These are phyloP conservation scores for Blastosporella zonata DNA, from an alignment of 1,284 basidiomycete species.

Conservation along the genomic window DNA sequence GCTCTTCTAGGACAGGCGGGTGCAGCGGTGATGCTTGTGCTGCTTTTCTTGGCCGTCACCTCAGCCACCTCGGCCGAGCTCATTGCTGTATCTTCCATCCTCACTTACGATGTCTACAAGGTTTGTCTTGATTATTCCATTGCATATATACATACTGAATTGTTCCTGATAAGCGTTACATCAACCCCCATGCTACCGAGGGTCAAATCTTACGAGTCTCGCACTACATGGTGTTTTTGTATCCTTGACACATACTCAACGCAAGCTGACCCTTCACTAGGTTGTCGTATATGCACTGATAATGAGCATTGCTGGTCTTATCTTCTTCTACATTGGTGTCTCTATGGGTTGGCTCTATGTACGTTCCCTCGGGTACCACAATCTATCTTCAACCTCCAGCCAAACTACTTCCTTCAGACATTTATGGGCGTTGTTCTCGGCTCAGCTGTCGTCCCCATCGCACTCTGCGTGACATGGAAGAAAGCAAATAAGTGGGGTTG, in stretches of 20 bases:
- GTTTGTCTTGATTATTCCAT: constrained; percentile 29
- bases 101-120: constrained; percentile 83
- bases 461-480: constrained; percentile 76
- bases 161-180: constrained; percentile 43
- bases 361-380: constrained; percentile 23
- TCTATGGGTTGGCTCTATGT: constrained; percentile 83
- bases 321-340: constrained; percentile 88
- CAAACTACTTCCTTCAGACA: constrained; percentile 39
- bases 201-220: constrained; percentile 56
- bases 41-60: constrained; percentile 83
- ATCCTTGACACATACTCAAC: background rate
- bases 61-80: constrained; percentile 87
- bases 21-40: constrained; percentile 65
- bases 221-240: constrained; percentile 41
- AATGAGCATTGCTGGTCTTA: constrained; percentile 80
- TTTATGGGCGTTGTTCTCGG: constrained; percentile 86
- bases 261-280: constrained; percentile 30
- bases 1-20: constrained; percentile 77
- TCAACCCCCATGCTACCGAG: constrained; percentile 59
- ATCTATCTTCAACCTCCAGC: background rate
- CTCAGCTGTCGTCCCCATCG: constrained; percentile 84
- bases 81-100: constrained; percentile 78
- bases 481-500: constrained; percentile 85
- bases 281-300: constrained; percentile 71
- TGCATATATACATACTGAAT: background rate